These are phyloP conservation scores for Aspergillus clavatus DNA, from an alignment of 2,329 filamentous ascomycete genomes.

Conservation along the genomic window DNA sequence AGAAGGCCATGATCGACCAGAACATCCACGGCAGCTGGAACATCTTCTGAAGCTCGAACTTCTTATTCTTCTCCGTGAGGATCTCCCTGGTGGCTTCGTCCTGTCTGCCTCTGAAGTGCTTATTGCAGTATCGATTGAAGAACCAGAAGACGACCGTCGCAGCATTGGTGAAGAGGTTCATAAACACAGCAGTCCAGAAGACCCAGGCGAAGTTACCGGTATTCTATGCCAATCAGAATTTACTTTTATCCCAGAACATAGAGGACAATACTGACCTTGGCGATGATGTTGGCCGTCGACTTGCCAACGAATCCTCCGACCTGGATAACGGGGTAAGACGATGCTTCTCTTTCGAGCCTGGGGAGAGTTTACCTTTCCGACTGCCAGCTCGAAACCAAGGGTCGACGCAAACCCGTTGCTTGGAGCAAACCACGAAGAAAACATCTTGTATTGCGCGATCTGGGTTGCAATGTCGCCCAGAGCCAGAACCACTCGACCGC, in stretches of 20 bases:
- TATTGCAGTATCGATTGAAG: constrained; percentile 51
- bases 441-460: constrained; percentile 61
- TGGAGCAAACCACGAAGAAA: constrained; percentile 61
- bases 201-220: constrained; percentile 59
- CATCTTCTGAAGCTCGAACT: constrained; percentile 53
- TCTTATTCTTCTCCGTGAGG: constrained; percentile 57
- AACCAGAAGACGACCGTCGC: constrained; percentile 52
- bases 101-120: constrained; percentile 43
- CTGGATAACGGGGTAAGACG: constrained; percentile 8
- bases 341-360: neutral
- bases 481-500: constrained; percentile 51
- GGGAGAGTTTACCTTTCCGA: constrained; percentile 45
- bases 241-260: constrained; percentile 5
- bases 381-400: constrained; percentile 55
- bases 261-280: constrained; percentile 30
- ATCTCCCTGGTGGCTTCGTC: constrained; percentile 57
- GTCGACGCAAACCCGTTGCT: constrained; percentile 59
- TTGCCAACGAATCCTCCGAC: constrained; percentile 59
- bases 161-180: constrained; percentile 60
- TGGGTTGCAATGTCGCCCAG: constrained; percentile 62
- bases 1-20: constrained; percentile 53
- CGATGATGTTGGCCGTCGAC: constrained; percentile 56
- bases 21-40: constrained; percentile 56
- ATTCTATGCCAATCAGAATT: constrained; percentile 28
- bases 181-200: constrained; percentile 60